These are phyloP conservation scores for Pseudogymnoascus sp. DNA, from an alignment of 2,329 filamentous ascomycete species.

Conservation along the genomic window DNA sequence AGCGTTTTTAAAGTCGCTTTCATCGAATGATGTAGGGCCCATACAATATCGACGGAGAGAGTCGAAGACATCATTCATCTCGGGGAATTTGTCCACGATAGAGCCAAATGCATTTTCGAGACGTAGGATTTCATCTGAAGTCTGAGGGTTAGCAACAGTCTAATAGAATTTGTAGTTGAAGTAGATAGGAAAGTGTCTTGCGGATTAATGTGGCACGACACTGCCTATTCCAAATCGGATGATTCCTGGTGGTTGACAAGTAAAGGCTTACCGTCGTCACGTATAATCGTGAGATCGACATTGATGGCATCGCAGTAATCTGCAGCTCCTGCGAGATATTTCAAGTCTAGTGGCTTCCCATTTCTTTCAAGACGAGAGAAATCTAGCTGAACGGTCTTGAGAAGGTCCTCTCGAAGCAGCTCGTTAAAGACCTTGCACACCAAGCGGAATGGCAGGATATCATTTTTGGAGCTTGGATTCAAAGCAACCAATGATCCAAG, in stretches of 20 bases:
- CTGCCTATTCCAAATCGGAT: background rate
- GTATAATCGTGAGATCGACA: constrained; percentile 44
- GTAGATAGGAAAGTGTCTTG: background rate
- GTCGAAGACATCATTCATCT: constrained; percentile 38
- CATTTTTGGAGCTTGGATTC: constrained; percentile 35
- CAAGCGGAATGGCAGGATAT: constrained; percentile 36
- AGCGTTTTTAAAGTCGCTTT: constrained; percentile 36
- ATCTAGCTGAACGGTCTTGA: constrained; percentile 41
- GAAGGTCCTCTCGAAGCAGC: constrained; percentile 37
- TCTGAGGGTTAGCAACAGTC: background rate
- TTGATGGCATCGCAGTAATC: constrained; percentile 41
- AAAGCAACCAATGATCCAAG: constrained; percentile 35
- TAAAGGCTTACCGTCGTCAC: constrained; percentile 38
- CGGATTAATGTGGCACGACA: background rate
- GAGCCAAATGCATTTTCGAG: constrained; percentile 38
- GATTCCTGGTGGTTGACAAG: background rate
- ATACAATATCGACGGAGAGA: constrained; percentile 41
- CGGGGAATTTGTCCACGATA: constrained; percentile 30
- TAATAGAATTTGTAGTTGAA: background rate
- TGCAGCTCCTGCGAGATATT: constrained; percentile 38
- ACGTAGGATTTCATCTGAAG: constrained; percentile 39
- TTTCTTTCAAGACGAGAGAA: constrained; percentile 37
- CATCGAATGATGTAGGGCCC: constrained; percentile 40
- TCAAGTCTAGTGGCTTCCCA: constrained; percentile 29
- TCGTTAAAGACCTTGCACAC: constrained; percentile 43